Percentiles rank a stretch among this genome's conserved stretches.
These are phyloP conservation scores for Cryptococcus sp. DNA, from an alignment of 1,284 basidiomycete species.

Conservation along the genomic window DNA sequence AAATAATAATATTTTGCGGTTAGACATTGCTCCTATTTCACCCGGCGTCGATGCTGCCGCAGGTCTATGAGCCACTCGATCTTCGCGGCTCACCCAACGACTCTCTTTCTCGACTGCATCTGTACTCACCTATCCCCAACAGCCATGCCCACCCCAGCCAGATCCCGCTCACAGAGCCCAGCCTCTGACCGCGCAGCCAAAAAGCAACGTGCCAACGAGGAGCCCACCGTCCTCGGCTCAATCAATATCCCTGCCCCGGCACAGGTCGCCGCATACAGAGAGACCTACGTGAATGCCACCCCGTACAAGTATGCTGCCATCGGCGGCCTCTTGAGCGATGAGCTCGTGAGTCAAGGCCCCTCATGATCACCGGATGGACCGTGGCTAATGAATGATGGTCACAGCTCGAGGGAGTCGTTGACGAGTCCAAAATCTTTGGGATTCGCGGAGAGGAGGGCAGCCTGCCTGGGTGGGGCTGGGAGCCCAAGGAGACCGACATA, in stretches of 20 bases:
- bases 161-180: slow-evolving; percentile 24
- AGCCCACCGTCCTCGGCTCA: slow-evolving; percentile 9
- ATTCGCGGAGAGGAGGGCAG: slow-evolving; percentile 45
- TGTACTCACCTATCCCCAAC: background rate
- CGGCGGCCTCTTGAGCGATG: slow-evolving; percentile 78
- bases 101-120: background rate
- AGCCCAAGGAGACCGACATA: slow-evolving; percentile 97
- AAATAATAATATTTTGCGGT: no score
- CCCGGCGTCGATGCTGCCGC: no score
- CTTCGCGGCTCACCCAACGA: background rate
- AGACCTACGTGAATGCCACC: slow-evolving; percentile 58
- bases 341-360: slow-evolving; percentile 57
- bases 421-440: slow-evolving; percentile 47
- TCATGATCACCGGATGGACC: slow-evolving; percentile 57
- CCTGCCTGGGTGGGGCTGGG: slow-evolving; percentile 63
- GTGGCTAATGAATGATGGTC: slow-evolving; percentile 10
- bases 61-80: no score
- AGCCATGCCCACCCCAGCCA: slow-evolving; percentile 29
- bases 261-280: slow-evolving; percentile 20
- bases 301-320: slow-evolving; percentile 86
- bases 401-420: slow-evolving; percentile 67
- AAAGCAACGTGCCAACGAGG: slow-evolving; percentile 22
- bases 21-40: background rate
- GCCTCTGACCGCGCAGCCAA: slow-evolving; percentile 17
- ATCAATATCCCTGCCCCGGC: slow-evolving; percentile 30